A percentile compares a stretch with the other conserved stretches of the same genome.
Conservation (phyloP, 192 early-diverging fungal species). For the Backusella mclennaniae region DNA sequence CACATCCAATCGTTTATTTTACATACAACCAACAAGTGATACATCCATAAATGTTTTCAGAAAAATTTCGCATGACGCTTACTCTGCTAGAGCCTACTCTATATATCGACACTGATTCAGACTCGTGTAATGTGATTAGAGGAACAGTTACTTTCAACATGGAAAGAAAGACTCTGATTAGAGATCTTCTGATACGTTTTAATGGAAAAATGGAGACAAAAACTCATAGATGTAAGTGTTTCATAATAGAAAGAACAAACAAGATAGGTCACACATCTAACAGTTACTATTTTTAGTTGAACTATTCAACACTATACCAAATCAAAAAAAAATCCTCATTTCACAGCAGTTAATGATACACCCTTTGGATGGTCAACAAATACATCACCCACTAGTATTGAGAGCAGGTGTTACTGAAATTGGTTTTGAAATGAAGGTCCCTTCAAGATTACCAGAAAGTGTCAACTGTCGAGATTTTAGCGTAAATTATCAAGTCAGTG, state of each 20-base stretch:
- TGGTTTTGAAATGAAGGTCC: slow-evolving; percentile 12
- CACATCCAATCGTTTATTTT: too few species aligned
- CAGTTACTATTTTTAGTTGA: not conserved
- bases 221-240: not conserved
- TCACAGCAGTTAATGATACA: not conserved
- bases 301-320: not conserved
- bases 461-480: not conserved
- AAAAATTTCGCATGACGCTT: not conserved
- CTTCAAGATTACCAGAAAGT: slow-evolving; percentile 6
- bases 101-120: not conserved
- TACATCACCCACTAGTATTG: not conserved
- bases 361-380: not conserved
- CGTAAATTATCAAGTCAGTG: slow-evolving; percentile 1
- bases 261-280: not conserved
- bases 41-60: not conserved
- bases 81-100: not conserved
- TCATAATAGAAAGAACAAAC: not conserved
- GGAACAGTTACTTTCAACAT: not conserved
- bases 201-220: slow-evolving; percentile 6
- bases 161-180: not conserved
- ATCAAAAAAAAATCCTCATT: not conserved
- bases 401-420: not conserved
- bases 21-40: not conserved
- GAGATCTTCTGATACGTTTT: not conserved
- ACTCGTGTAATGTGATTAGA: not conserved